These are phyloP conservation scores for Camelina neglecta DNA, from an alignment of 345 rosid genomes.

Conservation along the genomic window DNA sequence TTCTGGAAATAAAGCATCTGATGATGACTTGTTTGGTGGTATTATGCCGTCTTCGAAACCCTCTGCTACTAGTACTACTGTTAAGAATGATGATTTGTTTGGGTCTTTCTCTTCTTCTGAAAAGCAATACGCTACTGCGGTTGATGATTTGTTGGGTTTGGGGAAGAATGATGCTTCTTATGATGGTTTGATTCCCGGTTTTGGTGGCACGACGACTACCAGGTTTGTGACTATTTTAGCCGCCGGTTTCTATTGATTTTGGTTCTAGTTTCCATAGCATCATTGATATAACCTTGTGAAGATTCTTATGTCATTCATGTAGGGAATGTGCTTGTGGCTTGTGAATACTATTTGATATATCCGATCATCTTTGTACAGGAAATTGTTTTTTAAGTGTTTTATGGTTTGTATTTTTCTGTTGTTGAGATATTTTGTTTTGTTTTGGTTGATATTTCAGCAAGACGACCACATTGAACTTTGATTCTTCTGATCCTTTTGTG, in stretches of 20 bases:
- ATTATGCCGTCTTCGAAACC: constrained; percentile 47
- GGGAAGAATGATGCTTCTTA: constrained; percentile 47
- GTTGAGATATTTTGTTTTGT: not conserved
- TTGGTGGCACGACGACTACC: constrained; percentile 54
- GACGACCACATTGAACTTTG: constrained; percentile 46
- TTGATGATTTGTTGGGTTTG: constrained; percentile 49
- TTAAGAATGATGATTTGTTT: constrained; percentile 48
- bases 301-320: not conserved
- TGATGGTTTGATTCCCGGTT: constrained; percentile 83
- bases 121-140: constrained; percentile 40
- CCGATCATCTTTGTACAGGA: not conserved
- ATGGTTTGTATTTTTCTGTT: constrained; percentile 5
- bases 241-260: not conserved
- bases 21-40: constrained; percentile 59
- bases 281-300: not conserved
- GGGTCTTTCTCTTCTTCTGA: constrained; percentile 57
- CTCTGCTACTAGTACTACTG: constrained; percentile 39
- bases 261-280: not conserved
- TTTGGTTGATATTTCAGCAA: constrained; percentile 34
- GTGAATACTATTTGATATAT: not conserved
- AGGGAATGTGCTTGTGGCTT: constrained; percentile 5
- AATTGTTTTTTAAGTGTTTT: not conserved
- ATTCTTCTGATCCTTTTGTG: constrained; percentile 64
- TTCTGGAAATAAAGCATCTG: constrained; percentile 44
- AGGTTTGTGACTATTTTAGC: constrained; percentile 46